Base-by-base conservation (phyloP, 495 filamentous ascomycete species). In the Daldinia bambusicola region DNA sequence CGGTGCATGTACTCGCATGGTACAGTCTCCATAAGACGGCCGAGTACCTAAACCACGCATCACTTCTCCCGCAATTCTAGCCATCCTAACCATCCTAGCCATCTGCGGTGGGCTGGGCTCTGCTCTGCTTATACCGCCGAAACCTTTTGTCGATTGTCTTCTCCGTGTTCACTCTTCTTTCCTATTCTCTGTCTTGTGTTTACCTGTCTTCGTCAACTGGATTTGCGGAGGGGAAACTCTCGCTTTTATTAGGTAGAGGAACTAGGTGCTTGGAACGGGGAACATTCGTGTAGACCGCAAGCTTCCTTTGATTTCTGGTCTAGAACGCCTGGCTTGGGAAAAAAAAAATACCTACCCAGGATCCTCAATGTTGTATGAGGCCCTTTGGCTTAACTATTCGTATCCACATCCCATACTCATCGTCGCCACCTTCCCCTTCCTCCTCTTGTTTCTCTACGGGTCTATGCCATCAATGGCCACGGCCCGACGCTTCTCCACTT, bases 401-500 rank as follows among this genome's bases (percentile, higher is more conserved):
- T 69, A 69, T 66, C 65, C 70, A 62, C 70, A 60, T 65, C 55
- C 52, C 38, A 51, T 60, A 63, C 13, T 55, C 43, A 37, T 63
- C 30, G 58, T 67, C 69, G 63, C 69, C 59, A 67, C 63, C 22
- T n/a, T 57, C 55, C 43, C 18, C 18, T 48, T 68, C 55, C 18
- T 64, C 70, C 40, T 58, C 40, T 26, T 55, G 32, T 7, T 68
- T 61, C 30, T 72, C 26, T 38, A 34, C 65, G 70, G 65, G 56
- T 62, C 65, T 64, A 69, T 56, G 65, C 70, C 51, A 64, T 72
- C 70, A 40, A 72, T 72, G 70, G 70, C 70, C 61, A 72, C 41
- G 64, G 70, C 64, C 70, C 65, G 57, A 69, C 41, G 31, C 6
- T 64, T 61, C 65, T 61, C 65, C 70, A 69, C 70, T 61, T 68